Conservation (phyloP, 164 flowering plant genomes). For the Piper longum region DNA sequence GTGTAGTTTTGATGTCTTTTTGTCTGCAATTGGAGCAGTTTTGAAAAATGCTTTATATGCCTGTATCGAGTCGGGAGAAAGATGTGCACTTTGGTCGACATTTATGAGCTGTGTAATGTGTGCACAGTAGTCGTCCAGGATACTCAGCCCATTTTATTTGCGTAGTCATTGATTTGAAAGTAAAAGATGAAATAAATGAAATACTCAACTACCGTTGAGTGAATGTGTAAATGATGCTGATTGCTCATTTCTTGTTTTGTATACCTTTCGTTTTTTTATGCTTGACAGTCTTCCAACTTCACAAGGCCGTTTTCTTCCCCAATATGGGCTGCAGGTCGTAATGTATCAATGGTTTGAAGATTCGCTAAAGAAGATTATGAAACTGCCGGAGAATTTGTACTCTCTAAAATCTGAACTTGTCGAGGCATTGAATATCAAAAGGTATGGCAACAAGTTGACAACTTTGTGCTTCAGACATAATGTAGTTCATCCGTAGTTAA, state of each 20-base stretch:
- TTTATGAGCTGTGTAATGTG: no score
- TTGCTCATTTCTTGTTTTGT: no score
- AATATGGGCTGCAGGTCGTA: constrained; percentile 46
- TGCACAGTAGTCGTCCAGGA: no score
- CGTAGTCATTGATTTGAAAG: not conserved
- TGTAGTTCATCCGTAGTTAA: constrained; percentile 7
- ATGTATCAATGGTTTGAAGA: constrained; percentile 73
- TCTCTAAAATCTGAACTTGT: constrained; percentile 31
- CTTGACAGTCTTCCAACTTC: constrained; percentile 35
- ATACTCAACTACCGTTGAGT: not conserved
- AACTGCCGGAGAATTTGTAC: constrained; percentile 45
- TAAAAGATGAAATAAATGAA: not conserved
- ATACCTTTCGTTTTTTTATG: not conserved
- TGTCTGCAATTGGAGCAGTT: no score
- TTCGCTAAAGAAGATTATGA: constrained; percentile 31
- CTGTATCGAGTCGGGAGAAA: no score
- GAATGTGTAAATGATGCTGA: not conserved
- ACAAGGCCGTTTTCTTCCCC: constrained; percentile 26
- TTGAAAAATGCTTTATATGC: no score
- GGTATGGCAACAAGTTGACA: no score
- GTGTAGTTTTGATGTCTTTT: no score
- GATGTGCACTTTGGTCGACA: no score
- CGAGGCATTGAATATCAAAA: constrained; percentile 15
- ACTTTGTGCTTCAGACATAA: no score
- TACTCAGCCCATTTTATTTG: not conserved